phyloP scores from a whole-genome alignment of 2,329 filamentous ascomycete species.

The Tolypocladium tundrense region DNA sequence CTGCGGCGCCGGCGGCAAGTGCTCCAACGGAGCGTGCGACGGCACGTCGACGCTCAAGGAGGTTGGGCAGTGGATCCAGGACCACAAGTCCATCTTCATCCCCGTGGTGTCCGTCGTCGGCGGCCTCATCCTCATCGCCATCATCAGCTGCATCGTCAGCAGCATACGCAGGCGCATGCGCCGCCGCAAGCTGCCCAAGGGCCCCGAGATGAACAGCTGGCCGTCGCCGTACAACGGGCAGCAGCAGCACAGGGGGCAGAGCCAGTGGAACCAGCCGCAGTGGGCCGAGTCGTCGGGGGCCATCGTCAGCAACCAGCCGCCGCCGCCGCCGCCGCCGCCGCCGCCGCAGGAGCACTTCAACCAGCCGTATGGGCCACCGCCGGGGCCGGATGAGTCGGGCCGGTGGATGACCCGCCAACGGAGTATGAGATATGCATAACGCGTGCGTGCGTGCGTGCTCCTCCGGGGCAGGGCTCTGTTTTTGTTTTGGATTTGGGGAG shows the following conservation, averaged over 20 bases:
- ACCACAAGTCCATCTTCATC: constrained; percentile 74
- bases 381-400: background rate
- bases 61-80: constrained; percentile 63
- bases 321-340: background rate
- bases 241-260: background rate
- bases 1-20: constrained; percentile 72
- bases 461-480: background rate
- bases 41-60: constrained; percentile 61
- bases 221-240: constrained; percentile 9
- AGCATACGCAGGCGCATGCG: constrained; percentile 20
- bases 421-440: constrained; percentile 21
- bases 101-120: constrained; percentile 65
- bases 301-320: background rate
- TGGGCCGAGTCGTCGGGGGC: background rate
- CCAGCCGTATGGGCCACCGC: constrained; percentile 1
- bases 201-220: constrained; percentile 15
- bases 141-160: constrained; percentile 57
- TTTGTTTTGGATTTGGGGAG: background rate
- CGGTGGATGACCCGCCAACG: constrained; percentile 10
- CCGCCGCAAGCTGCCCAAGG: constrained; percentile 14
- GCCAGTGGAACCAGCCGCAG: constrained; percentile 1
- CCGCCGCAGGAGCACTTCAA: background rate
- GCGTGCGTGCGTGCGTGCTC: background rate
- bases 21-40: constrained; percentile 66
- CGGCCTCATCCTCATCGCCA: constrained; percentile 56